Evolutionary conservation across 2,329 filamentous ascomycete species (phyloP), one percentile per base, ranked within the genome.

Genomic region (Colletotrichum filicis): DNA sequence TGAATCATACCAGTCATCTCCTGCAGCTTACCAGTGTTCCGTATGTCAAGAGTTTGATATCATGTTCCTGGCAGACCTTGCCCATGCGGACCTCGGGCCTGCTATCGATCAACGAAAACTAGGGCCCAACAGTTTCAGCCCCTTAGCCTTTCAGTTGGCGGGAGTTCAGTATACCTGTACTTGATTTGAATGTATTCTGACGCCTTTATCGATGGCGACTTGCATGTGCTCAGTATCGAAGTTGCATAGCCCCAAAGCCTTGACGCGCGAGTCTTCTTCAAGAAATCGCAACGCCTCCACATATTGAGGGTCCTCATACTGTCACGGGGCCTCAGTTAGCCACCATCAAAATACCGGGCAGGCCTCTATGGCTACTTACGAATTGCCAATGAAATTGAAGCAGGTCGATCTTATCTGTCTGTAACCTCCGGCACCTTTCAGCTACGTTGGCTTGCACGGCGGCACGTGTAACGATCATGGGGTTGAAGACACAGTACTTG

Each of bases 301-400:
- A n/a, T 73, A 73, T 8, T 73, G 66, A 46, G 65, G 52, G 28
- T 68, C 66, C 1, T 63, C 59, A 14, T 73, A 73, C 70, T 73
- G 3, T 53, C 16, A 7, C 4, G 8, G 4, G n/a, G 19, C 24
- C 11, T 60, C 5, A 65, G 62, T 42, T 0, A 0, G 1, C 8
- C 8, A 12, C n/a, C 3, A 5, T n/a, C 5, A 3, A 12, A 37
- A 7, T 6, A 11, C 16, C 7, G 7, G 22, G n/a, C 3, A 12
- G n/a, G 16, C 14, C 16, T 28, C 4, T 11, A 5, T 16, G 8
- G 6, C 22, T 60, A 42, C 81, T 73, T 72, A 82, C 80, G 72
- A 80, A 76, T 28, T 81, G 77, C 81, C 82, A 83, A 59, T 83
- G 81, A 59, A 83, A 82, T 73, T 83, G 82, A 12, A 83, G 70